These are phyloP conservation scores for Cryptococcus depauperatus DNA, from an alignment of 1,284 basidiomycete species.

Conservation along the genomic window DNA sequence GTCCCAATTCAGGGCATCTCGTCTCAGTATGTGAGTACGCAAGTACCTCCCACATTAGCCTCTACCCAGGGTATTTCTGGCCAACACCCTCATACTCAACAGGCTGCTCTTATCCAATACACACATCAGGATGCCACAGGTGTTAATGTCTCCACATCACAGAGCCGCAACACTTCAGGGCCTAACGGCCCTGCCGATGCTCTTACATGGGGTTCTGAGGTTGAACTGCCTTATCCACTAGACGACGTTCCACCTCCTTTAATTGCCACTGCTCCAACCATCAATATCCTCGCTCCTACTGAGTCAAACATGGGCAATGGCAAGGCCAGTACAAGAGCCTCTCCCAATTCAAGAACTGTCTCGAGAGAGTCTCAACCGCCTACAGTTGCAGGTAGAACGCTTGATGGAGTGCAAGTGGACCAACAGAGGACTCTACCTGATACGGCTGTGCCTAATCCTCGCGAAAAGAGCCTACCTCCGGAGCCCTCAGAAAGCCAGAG, in stretches of 20 bases:
- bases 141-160: too few relatives aligned
- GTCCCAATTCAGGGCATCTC: conserved; percentile 1
- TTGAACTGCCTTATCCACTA: conserved; percentile 26
- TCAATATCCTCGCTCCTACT: conserved; percentile 37
- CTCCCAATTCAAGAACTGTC: conserved; percentile 2
- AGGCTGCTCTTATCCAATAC: too few relatives aligned
- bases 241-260: conserved; percentile 17
- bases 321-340: neutral
- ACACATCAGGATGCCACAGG: too few relatives aligned
- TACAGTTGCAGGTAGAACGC: neutral
- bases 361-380: conserved; percentile 1
- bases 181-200: neutral
- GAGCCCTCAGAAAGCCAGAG: conserved; percentile 20
- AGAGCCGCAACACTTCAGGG: too few relatives aligned
- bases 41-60: neutral
- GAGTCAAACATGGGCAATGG: conserved; percentile 19
- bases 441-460: conserved; percentile 15
- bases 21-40: neutral
- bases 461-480: conserved; percentile 26
- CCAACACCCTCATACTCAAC: too few relatives aligned
- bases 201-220: conserved; percentile 35
- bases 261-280: conserved; percentile 22
- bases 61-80: neutral
- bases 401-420: conserved; percentile 7
- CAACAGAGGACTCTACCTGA: conserved; percentile 13